Conservation (phyloP, 2,329 filamentous ascomycete species). For the Claviceps sp. region DNA sequence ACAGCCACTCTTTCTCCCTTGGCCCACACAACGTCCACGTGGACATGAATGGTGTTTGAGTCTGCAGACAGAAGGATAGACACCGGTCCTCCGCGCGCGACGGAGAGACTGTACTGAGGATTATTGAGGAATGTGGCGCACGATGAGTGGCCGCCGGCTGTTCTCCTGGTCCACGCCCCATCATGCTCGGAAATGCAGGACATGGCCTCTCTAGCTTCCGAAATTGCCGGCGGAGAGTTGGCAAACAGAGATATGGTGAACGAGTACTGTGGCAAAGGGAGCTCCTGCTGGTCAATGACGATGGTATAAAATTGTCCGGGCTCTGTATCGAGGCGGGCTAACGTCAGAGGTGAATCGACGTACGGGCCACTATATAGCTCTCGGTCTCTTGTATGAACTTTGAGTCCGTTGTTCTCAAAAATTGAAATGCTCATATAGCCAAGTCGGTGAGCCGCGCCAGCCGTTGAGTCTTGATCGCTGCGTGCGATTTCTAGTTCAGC, state of each 20-base stretch:
- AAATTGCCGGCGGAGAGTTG: conserved; percentile 44
- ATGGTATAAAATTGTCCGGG: conserved; percentile 37
- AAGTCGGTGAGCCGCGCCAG: conserved; percentile 35
- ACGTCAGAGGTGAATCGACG: conserved; percentile 84
- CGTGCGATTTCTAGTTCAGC: conserved; percentile 45
- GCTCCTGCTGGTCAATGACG: conserved; percentile 65
- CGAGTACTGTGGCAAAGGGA: conserved; percentile 60
- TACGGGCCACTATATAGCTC: conserved; percentile 66
- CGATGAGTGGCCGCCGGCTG: conserved; percentile 72
- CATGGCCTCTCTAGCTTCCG: conserved; percentile 47
- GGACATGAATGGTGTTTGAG: conserved; percentile 56
- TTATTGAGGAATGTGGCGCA: conserved; percentile 69
- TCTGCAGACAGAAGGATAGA: conserved; percentile 61
- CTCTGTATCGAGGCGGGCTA: conserved; percentile 49
- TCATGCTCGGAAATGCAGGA: conserved; percentile 41
- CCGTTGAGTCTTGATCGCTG: conserved; percentile 25
- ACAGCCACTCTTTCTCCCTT: conserved; percentile 56
- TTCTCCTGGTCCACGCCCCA: conserved; percentile 63
- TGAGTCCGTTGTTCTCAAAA: conserved; percentile 56
- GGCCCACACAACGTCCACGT: conserved; percentile 75
- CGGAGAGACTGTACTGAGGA: conserved; percentile 64
- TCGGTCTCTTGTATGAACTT: conserved; percentile 61
- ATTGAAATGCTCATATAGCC: conserved; percentile 84
- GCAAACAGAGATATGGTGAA: conserved; percentile 84
- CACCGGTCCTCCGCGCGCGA: conserved; percentile 46